phyloP scores from a whole-genome alignment of 2,329 filamentous ascomycete species.

The Diplodia scrobiculata region DNA sequence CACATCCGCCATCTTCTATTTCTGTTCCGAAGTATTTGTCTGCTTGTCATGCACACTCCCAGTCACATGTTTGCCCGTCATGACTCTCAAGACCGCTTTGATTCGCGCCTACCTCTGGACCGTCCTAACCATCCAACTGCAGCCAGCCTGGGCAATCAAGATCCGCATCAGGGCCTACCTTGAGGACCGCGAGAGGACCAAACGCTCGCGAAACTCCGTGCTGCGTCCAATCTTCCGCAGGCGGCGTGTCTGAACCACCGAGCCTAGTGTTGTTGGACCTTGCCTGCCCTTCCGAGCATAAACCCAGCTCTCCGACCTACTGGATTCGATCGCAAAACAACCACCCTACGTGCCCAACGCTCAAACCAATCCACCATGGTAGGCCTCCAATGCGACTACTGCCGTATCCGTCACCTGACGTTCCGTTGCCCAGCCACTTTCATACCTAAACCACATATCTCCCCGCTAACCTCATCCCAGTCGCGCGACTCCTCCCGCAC shows the following conservation, averaged over 20 bases:
- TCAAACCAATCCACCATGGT: slow-evolving; percentile 2
- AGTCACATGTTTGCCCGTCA: slow-evolving; percentile 6
- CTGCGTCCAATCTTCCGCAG: slow-evolving; percentile 12
- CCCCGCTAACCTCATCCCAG: slow-evolving; percentile 35
- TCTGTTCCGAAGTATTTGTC: not conserved
- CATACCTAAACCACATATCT: not conserved
- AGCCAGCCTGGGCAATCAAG: slow-evolving; percentile 23
- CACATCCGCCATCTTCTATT: not conserved
- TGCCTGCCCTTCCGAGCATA: not conserved
- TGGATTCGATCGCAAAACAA: not conserved
- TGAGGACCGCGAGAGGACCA: slow-evolving; percentile 21
- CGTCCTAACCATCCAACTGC: slow-evolving; percentile 24
- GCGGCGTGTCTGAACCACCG: not conserved
- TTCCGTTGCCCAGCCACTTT: not conserved
- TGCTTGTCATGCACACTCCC: not conserved
- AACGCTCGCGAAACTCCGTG: slow-evolving; percentile 16
- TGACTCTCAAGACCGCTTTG: slow-evolving; percentile 20
- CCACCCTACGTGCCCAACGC: not conserved
- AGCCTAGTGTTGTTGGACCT: not conserved
- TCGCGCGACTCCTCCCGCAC: slow-evolving; percentile 74
- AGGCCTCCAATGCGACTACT: not conserved
- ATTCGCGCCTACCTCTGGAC: slow-evolving; percentile 27
- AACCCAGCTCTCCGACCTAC: not conserved
- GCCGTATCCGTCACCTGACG: not conserved
- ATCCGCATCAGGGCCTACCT: slow-evolving; percentile 25